A percentile compares a stretch with the other conserved stretches of the same genome.
Conservation (phyloP, 306 rosid genomes). For the Calophaca sinica region DNA sequence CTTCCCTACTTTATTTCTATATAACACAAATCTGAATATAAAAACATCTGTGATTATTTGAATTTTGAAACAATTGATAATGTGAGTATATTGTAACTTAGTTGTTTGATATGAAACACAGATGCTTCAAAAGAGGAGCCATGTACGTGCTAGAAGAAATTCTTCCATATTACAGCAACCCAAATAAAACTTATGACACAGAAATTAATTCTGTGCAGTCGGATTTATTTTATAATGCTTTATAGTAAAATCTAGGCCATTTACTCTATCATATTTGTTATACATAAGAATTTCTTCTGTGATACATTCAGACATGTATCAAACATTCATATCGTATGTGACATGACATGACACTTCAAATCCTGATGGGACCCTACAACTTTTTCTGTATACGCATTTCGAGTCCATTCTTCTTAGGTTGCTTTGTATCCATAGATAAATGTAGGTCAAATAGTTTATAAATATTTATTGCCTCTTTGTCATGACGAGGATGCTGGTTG, state of each 20-base stretch:
- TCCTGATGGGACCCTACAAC: conserved; percentile 11
- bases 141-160: neutral
- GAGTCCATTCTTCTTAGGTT: conserved; percentile 37
- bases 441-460: conserved; percentile 1
- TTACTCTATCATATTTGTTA: conserved; percentile 1
- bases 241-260: neutral
- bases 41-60: conserved; percentile 15
- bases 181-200: neutral
- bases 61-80: neutral
- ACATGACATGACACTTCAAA: conserved; percentile 19
- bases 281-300: conserved; percentile 18
- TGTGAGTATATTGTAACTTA: conserved; percentile 27
- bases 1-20: conserved; percentile 4
- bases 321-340: neutral
- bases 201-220: conserved; percentile 28
- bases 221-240: conserved; percentile 10
- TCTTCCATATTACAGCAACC: neutral
- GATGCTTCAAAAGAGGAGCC: conserved; percentile 23
- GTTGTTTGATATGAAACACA: conserved; percentile 33
- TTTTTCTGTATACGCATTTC: conserved; percentile 19
- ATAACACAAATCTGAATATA: conserved; percentile 28
- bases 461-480: neutral
- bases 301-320: conserved; percentile 12
- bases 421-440: conserved; percentile 30
- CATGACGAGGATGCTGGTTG: conserved; percentile 35